Conservation (phyloP, 345 rosid species). For the Populus tremula region DNA sequence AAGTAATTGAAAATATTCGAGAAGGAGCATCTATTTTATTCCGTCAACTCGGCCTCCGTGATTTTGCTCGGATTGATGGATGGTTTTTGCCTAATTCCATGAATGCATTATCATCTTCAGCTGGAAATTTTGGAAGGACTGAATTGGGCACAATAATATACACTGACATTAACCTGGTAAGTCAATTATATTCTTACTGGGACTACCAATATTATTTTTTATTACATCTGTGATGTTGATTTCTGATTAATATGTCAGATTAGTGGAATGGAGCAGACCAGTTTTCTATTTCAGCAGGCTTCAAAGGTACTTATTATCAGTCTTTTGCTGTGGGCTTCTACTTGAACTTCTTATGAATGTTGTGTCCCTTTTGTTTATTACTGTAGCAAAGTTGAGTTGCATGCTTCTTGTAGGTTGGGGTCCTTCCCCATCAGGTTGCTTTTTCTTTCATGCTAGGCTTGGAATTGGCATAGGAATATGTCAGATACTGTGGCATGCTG, state of each 20-base stretch:
- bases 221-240: not conserved
- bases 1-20: constrained; percentile 62
- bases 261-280: constrained; percentile 99
- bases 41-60: constrained; percentile 65
- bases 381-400: not conserved
- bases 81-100: constrained; percentile 73
- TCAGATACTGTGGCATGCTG: not conserved
- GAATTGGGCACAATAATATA: constrained; percentile 50
- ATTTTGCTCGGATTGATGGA: constrained; percentile 95
- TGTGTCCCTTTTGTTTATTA: not conserved
- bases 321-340: not conserved
- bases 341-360: not conserved
- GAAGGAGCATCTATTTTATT: constrained; percentile 83
- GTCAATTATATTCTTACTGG: constrained; percentile 13
- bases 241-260: constrained; percentile 48
- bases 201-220: not conserved
- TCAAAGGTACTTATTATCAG: constrained; percentile 62
- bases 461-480: not conserved
- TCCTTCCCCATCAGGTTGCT: not conserved
- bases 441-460: not conserved
- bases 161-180: constrained; percentile 92
- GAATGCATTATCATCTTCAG: constrained; percentile 37
- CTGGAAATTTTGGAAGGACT: constrained; percentile 44
- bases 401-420: not conserved
- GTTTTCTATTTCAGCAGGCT: constrained; percentile 96